Evolutionary conservation across 2,329 filamentous ascomycete genomes (phyloP), one percentile per base, ranked within the genome.

Genomic region (Phoma sp.): DNA sequence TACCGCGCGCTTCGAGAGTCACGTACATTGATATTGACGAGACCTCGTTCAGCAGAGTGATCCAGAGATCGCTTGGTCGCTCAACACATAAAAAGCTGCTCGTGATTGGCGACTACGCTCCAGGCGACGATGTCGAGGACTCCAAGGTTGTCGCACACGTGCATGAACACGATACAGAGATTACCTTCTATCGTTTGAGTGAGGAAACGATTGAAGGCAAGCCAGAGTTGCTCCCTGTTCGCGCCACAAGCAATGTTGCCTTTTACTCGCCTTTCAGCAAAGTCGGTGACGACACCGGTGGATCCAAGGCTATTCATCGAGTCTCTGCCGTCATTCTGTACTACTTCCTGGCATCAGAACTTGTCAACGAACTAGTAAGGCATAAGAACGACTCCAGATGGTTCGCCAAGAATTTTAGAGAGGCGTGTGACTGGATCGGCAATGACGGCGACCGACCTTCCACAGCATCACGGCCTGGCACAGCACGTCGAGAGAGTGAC

Each of bases 361-460:
- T 64, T 42, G 62, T 68, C 46, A 60, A 58, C 38, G 64, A 68
- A 56, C 49, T 69, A 34, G 58, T 60, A 5, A 59, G 65, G 37
- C 62, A 62, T 7, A 62, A 64, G 18, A 56, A 61, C 21, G 65
- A 67, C 48, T 66, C 66, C 3, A 60, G 61, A 42, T 67, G 66
- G 64, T 69, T 69, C 37, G 64, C 66, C 32, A 66, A 66, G 33
- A 69, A 66, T 43, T 69, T 69, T 39, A 53, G 57, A 46, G 65
- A 68, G 21, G 66, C 66, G 1, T 69, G 66, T 48, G 53, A 56
- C 28, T 69, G 66, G 66, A 56, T 69, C 25, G 60, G 62, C 17
- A 69, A 68, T 12, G 60, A 59, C 25, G 66, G 66, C 21, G 64
- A 65, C 37, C 57, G 59, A 2, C 61, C 62, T 10, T 56, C 64